These are phyloP conservation scores for Citrus cavaleriei DNA, from an alignment of 345 rosid species.

Conservation along the genomic window DNA sequence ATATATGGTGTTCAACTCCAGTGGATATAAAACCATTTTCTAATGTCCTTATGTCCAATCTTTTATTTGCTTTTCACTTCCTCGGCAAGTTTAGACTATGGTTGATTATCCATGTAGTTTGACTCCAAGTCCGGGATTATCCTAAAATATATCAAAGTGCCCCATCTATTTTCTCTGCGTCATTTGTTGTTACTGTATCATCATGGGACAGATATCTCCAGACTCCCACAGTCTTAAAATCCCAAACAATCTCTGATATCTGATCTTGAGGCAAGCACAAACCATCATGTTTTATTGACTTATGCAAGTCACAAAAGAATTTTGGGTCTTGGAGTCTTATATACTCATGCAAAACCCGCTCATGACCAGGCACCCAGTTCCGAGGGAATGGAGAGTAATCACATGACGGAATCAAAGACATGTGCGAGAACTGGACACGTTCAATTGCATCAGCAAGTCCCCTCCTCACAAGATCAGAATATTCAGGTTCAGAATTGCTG, in stretches of 20 bases:
- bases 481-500: slow-evolving; percentile 86
- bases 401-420: slow-evolving; percentile 88
- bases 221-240: slow-evolving; percentile 78
- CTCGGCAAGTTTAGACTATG: not conserved
- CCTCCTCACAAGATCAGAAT: slow-evolving; percentile 93
- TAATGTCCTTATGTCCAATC: not conserved
- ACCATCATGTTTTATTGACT: slow-evolving; percentile 57
- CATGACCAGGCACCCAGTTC: slow-evolving; percentile 89
- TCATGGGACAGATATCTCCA: slow-evolving; percentile 39
- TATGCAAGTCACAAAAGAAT: slow-evolving; percentile 67
- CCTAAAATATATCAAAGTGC: not conserved
- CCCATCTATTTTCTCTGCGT: not conserved
- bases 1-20: not conserved
- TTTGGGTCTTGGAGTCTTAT: slow-evolving; percentile 78
- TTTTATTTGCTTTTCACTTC: not conserved
- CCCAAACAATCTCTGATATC: slow-evolving; percentile 82
- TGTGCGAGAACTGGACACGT: slow-evolving; percentile 89
- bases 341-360: slow-evolving; percentile 71
- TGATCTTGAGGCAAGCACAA: slow-evolving; percentile 84
- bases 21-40: not conserved
- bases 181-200: slow-evolving; percentile 30
- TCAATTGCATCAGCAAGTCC: slow-evolving; percentile 93
- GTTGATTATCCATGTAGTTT: not conserved
- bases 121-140: not conserved
- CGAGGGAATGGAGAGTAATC: slow-evolving; percentile 90